These are phyloP conservation scores for Leishmania braziliensis DNA, from an alignment of 208 protist genomes.

Conservation along the genomic window DNA sequence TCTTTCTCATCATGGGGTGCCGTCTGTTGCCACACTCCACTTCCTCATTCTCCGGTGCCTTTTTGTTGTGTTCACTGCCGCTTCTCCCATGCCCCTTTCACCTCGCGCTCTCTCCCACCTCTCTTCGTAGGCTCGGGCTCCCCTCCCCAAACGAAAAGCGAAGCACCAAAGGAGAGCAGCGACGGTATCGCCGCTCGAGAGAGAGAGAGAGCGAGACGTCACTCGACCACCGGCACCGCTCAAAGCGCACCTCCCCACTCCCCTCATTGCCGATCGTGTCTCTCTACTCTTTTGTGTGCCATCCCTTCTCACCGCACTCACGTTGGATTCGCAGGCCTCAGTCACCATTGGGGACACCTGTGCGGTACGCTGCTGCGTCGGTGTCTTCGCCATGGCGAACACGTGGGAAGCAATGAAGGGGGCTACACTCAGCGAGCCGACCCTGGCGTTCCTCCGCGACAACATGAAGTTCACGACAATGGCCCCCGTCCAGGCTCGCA, in stretches of 20 bases:
- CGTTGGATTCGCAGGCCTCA: not conserved
- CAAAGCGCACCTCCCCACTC: not conserved
- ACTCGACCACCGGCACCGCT: not conserved
- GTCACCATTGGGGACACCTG: not conserved
- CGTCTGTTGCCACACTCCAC: not conserved
- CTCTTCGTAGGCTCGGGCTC: not conserved
- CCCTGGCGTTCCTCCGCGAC: constrained; percentile 68
- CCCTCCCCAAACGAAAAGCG: not conserved
- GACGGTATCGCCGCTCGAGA: not conserved
- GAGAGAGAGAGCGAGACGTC: not conserved
- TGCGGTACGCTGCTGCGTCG: not conserved
- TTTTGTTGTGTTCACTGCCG: not conserved
- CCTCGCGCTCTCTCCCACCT: not conserved
- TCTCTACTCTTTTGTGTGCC: not conserved
- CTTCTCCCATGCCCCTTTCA: not conserved
- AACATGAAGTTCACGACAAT: constrained; percentile 80
- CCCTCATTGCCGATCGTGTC: not conserved
- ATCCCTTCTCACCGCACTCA: not conserved
- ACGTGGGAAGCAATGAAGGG: constrained; percentile 86
- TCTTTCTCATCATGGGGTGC: not conserved
- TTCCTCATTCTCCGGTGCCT: not conserved
- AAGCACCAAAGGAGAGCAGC: not conserved
- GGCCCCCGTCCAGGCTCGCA: constrained; percentile 93
- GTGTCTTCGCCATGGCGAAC: constrained; percentile 28
- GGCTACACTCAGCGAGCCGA: constrained; percentile 59